These are phyloP conservation scores for Fusarium sp. DNA, from an alignment of 2,329 filamentous ascomycete genomes.

Conservation along the genomic window DNA sequence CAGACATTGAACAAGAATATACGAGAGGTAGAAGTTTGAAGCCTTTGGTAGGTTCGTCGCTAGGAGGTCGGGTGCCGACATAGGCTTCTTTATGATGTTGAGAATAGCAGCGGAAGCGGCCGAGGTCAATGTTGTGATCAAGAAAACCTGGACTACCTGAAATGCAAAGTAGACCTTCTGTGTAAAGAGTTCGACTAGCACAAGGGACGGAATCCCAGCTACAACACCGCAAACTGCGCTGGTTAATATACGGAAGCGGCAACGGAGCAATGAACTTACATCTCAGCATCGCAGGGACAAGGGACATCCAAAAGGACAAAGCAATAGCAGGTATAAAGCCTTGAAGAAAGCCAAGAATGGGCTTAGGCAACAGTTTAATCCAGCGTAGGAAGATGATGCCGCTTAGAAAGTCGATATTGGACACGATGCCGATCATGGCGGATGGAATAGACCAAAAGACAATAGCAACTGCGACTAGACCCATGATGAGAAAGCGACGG, in stretches of 20 bases:
- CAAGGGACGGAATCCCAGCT: conserved; percentile 81
- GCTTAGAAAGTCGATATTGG: conserved; percentile 80
- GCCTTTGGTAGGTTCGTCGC: conserved; percentile 81
- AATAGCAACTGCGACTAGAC: conserved; percentile 81
- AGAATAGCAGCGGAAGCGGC: conserved; percentile 78
- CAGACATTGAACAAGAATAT: conserved; percentile 92
- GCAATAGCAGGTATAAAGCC: conserved; percentile 85
- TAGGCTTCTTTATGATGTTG: conserved; percentile 72
- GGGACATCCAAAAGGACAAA: conserved; percentile 84
- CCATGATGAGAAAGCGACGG: conserved; percentile 74
- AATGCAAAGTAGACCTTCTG: conserved; percentile 94
- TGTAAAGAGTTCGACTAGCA: conserved; percentile 86
- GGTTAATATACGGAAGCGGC: conserved; percentile 13
- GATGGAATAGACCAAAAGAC: conserved; percentile 87
- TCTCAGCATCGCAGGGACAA: conserved; percentile 86
- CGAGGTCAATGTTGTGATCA: conserved; percentile 85
- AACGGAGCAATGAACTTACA: conserved; percentile 38
- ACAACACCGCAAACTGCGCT: conserved; percentile 76
- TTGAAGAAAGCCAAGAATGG: conserved; percentile 84
- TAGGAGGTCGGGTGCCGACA: conserved; percentile 71
- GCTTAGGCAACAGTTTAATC: conserved; percentile 74
- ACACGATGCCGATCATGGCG: conserved; percentile 84
- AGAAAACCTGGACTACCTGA: conserved; percentile 91
- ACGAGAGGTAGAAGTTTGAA: conserved; percentile 93
- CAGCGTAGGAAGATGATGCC: conserved; percentile 77